Evolutionary conservation across 768 basidiomycete genomes (phyloP).

Genomic region (Lyophyllum shimeji): DNA sequence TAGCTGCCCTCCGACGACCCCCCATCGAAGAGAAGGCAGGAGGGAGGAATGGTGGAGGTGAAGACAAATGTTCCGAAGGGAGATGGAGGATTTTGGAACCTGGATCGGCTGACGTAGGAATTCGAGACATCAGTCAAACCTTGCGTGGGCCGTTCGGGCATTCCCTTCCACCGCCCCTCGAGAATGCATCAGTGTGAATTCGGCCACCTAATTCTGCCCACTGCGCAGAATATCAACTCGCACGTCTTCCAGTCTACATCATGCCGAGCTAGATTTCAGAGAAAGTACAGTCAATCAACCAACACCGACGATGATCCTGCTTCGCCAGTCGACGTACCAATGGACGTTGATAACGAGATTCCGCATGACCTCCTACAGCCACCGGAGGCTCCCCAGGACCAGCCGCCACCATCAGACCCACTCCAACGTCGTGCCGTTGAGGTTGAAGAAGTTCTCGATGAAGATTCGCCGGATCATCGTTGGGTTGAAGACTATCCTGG

Average conservation of each 20-base stretch:
- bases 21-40: too few relatives aligned
- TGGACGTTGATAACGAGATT: not conserved
- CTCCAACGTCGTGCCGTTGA: not conserved
- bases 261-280: not conserved
- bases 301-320: not conserved
- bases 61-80: too few relatives aligned
- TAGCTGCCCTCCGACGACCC: too few relatives aligned
- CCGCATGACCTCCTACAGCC: not conserved
- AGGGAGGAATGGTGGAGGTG: too few relatives aligned
- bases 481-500: conserved; percentile 7
- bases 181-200: conserved; percentile 1
- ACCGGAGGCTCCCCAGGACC: too few relatives aligned
- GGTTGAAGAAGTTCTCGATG: not conserved
- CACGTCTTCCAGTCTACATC: not conserved
- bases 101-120: too few relatives aligned
- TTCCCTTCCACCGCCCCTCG: too few relatives aligned
- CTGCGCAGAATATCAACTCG: not conserved
- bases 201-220: not conserved
- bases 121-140: too few relatives aligned
- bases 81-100: too few relatives aligned
- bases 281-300: not conserved
- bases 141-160: too few relatives aligned
- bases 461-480: not conserved
- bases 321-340: too few relatives aligned
- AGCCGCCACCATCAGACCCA: not conserved